phyloP scores from a whole-genome alignment of 495 filamentous ascomycete genomes.

The Penicillium verhagenii region DNA sequence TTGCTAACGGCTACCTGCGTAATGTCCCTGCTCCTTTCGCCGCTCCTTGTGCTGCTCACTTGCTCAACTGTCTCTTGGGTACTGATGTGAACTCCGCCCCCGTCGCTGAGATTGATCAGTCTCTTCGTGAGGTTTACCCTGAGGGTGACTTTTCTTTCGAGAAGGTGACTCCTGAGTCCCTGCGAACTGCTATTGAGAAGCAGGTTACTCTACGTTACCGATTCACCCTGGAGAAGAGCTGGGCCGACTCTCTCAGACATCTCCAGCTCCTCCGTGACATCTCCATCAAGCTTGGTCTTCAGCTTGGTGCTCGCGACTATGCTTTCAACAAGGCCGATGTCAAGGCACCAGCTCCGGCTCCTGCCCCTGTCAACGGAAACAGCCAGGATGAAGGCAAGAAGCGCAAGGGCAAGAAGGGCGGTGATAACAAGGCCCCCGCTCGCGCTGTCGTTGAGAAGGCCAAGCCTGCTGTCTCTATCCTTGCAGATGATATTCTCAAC shows the following conservation, averaged over 20 bases:
- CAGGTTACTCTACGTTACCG: constrained; percentile 74
- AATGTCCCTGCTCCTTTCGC: constrained; percentile 76
- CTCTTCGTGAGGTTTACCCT: constrained; percentile 69
- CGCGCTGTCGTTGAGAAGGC: constrained; percentile 39
- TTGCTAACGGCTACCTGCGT: constrained; percentile 74
- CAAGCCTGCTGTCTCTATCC: constrained; percentile 59
- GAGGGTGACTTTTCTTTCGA: constrained; percentile 83
- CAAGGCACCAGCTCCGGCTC: constrained; percentile 23
- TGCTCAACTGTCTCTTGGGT: constrained; percentile 93
- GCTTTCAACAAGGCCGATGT: constrained; percentile 58
- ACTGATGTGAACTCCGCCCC: constrained; percentile 72
- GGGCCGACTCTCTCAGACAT: constrained; percentile 64
- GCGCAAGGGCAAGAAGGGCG: constrained; percentile 70
- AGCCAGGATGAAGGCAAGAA: constrained; percentile 61
- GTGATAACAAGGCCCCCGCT: constrained; percentile 53
- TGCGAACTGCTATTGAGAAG: constrained; percentile 67
- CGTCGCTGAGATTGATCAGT: constrained; percentile 70
- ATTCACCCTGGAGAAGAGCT: constrained; percentile 65
- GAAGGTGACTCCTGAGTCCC: constrained; percentile 66
- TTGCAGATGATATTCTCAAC: constrained; percentile 83
- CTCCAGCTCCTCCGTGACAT: constrained; percentile 87
- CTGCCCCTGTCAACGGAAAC: constrained; percentile 32
- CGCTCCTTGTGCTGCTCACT: constrained; percentile 74
- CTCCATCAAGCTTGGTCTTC: constrained; percentile 85
- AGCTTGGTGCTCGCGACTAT: constrained; percentile 82